phyloP scores from a whole-genome alignment of 805 yeast species.

The Yarrowia divulgata region DNA sequence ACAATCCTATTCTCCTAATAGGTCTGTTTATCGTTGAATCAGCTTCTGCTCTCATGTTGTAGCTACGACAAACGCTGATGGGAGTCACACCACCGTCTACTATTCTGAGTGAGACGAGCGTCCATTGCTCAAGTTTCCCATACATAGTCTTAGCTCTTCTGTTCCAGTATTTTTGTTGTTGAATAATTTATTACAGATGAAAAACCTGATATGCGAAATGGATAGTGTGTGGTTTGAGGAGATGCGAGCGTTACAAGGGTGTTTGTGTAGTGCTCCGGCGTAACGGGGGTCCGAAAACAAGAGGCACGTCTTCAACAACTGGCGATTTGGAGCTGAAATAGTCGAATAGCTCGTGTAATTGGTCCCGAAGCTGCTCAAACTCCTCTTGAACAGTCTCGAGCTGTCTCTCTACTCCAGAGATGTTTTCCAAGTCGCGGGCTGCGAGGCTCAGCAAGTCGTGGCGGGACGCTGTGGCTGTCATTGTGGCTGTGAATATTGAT shows the following conservation, averaged over 20 bases:
- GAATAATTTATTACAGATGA: neutral
- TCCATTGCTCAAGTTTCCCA: no score
- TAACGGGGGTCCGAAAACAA: neutral
- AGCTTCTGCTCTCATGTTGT: no score
- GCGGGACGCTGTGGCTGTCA: neutral
- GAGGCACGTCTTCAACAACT: neutral
- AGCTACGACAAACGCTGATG: no score
- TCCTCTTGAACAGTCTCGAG: neutral
- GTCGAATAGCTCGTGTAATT: neutral
- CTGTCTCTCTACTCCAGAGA: constrained; percentile 1
- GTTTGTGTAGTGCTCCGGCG: neutral
- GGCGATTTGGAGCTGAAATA: neutral
- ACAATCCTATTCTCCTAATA: no score
- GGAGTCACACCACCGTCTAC: no score
- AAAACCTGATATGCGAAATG: neutral
- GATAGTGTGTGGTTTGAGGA: neutral
- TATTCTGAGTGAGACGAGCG: no score
- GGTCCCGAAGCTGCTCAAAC: neutral
- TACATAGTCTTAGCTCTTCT: neutral
- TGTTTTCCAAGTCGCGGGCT: constrained; percentile 8
- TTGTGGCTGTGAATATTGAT: neutral
- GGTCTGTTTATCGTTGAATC: no score
- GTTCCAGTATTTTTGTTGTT: neutral
- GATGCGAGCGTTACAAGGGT: neutral
- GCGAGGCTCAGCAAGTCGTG: neutral